Evolutionary conservation across 352 stramenopile species (phyloP).

Genomic region (Globisporangium echinulatum): DNA sequence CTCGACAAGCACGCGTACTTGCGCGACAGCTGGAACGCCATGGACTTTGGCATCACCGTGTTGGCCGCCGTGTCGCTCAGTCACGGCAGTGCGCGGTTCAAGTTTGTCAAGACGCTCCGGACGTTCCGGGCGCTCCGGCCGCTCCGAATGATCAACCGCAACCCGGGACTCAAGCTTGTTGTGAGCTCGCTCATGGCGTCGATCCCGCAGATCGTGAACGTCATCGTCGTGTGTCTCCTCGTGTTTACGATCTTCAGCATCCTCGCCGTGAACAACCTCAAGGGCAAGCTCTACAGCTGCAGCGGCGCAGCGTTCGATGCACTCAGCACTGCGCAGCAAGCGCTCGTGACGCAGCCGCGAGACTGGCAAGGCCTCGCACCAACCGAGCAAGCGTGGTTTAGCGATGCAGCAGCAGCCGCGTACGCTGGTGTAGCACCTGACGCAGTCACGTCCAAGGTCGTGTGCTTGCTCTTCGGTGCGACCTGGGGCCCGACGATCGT

Average conservation of each 20-base stretch:
- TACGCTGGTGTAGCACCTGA: constrained; percentile 9
- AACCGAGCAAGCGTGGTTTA: constrained; percentile 35
- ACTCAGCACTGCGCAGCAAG: constrained; percentile 25
- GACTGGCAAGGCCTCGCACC: constrained; percentile 36
- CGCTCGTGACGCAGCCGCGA: constrained; percentile 38
- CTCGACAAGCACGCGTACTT: constrained; percentile 64
- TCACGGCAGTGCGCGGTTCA: constrained; percentile 60
- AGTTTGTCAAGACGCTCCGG: constrained; percentile 60
- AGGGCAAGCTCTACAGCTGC: constrained; percentile 81
- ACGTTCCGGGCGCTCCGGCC: constrained; percentile 77
- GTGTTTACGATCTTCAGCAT: constrained; percentile 88
- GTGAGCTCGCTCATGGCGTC: constrained; percentile 75
- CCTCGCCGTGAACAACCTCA: constrained; percentile 87
- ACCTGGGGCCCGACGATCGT: constrained; percentile 40
- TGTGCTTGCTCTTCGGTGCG: constrained; percentile 38
- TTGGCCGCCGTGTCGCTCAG: constrained; percentile 66
- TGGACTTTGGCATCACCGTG: constrained; percentile 87
- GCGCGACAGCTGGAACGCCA: constrained; percentile 83
- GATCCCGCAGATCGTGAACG: constrained; percentile 79
- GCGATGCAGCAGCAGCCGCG: constrained; percentile 5
- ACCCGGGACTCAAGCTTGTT: constrained; percentile 63
- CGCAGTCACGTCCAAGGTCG: constrained; percentile 30
- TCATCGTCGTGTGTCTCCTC: constrained; percentile 77
- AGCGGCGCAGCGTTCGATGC: constrained; percentile 37
- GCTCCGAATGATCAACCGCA: constrained; percentile 80